A percentile compares a stretch with the other conserved stretches of the same genome.
These are phyloP conservation scores for Biancaea sappan DNA, from an alignment of 306 rosid genomes.

Conservation along the genomic window DNA sequence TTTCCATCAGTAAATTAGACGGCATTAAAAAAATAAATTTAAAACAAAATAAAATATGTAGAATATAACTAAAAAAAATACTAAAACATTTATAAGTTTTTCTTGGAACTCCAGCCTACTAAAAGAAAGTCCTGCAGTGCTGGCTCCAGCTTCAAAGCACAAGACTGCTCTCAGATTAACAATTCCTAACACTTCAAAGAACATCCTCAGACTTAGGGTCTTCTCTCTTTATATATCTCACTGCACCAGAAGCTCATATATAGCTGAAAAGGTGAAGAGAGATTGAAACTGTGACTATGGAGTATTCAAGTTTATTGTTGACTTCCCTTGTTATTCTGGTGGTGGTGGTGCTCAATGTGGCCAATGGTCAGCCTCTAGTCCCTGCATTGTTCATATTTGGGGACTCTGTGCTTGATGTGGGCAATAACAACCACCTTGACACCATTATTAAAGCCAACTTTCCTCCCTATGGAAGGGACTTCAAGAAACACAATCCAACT, in stretches of 20 bases:
- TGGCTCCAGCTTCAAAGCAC: slow-evolving; percentile 26
- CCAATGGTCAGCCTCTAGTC: slow-evolving; percentile 64
- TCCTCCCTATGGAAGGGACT: slow-evolving; percentile 87
- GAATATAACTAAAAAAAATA: too few species aligned
- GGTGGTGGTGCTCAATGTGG: slow-evolving; percentile 38
- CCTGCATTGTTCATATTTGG: slow-evolving; percentile 85
- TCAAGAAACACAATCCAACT: slow-evolving; percentile 51
- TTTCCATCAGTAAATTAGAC: too few species aligned
- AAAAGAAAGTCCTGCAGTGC: slow-evolving; percentile 31
- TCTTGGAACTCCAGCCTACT: slow-evolving; percentile 40
- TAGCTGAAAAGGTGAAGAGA: slow-evolving; percentile 18
- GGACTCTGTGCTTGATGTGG: slow-evolving; percentile 76
- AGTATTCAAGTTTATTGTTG: slow-evolving; percentile 34
- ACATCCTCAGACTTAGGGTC: slow-evolving; percentile 17
- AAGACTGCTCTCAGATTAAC: slow-evolving; percentile 20
- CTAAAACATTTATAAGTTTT: slow-evolving; percentile 37
- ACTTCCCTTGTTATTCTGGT: slow-evolving; percentile 32
- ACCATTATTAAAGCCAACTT: slow-evolving; percentile 69
- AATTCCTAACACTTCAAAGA: slow-evolving; percentile 39
- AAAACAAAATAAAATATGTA: too few species aligned
- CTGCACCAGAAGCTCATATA: slow-evolving; percentile 27
- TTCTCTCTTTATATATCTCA: slow-evolving; percentile 1
- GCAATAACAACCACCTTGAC: slow-evolving; percentile 59
- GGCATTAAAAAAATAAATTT: too few species aligned
- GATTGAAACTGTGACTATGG: slow-evolving; percentile 41